These are phyloP conservation scores for Hypoxylon sp. DNA, from an alignment of 2,329 filamentous ascomycete species.

Conservation along the genomic window DNA sequence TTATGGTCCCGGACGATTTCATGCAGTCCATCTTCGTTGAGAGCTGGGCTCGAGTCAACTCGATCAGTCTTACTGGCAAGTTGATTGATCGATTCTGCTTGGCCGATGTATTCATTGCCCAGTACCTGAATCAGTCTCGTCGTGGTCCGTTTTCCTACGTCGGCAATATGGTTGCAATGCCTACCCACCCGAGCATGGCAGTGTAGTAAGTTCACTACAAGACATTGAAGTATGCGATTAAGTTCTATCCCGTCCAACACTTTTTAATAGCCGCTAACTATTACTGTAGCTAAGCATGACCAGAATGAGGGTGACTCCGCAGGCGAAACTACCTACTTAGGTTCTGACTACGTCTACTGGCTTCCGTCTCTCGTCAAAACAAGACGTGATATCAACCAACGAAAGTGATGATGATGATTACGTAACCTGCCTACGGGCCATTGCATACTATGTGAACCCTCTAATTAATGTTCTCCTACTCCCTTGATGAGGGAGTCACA, in stretches of 20 bases:
- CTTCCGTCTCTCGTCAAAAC: neutral
- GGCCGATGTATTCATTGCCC: slow-evolving; percentile 85
- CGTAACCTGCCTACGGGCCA: neutral
- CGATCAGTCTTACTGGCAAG: slow-evolving; percentile 86
- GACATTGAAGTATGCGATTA: slow-evolving; percentile 9
- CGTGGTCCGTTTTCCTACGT: neutral
- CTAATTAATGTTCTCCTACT: neutral
- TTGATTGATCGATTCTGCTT: slow-evolving; percentile 75
- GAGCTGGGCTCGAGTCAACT: slow-evolving; percentile 89
- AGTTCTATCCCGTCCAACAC: neutral
- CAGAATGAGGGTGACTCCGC: neutral
- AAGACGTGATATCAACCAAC: neutral
- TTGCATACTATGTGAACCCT: neutral
- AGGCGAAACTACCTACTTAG: neutral
- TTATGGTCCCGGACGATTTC: slow-evolving; percentile 63
- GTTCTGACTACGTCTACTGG: neutral
- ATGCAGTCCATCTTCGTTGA: slow-evolving; percentile 90
- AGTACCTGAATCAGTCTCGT: slow-evolving; percentile 77
- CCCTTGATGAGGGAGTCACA: neutral
- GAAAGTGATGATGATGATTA: neutral
- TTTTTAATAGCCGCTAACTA: neutral
- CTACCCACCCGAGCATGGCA: slow-evolving; percentile 9
- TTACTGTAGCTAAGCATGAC: neutral
- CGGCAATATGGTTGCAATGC: slow-evolving; percentile 35
- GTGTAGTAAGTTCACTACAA: neutral